Evolutionary conservation across 805 yeast genomes (phyloP).

Genomic region (Lachancea quebecensis): DNA sequence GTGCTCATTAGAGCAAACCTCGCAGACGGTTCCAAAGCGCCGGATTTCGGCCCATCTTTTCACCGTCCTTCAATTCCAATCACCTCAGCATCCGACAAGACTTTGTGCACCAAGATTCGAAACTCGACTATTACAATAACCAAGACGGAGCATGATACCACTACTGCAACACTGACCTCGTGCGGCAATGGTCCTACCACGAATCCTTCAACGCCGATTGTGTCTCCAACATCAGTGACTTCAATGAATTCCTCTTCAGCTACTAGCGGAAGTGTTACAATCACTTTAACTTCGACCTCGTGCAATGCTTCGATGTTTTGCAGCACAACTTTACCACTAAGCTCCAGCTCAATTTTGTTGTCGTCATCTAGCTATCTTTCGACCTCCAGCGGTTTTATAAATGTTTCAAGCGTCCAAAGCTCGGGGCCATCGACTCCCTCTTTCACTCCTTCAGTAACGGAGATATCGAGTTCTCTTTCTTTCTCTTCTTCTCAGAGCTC

Average conservation of each 20-base stretch:
- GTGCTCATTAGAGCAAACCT: neutral
- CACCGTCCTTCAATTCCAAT: neutral
- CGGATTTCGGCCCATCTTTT: neutral
- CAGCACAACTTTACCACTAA: neutral
- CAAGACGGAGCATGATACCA: slow-evolving; percentile 1
- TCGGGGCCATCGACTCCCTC: too few species aligned
- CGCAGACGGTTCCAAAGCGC: neutral
- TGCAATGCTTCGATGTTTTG: neutral
- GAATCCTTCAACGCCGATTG: neutral
- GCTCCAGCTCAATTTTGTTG: neutral
- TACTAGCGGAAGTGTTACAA: neutral
- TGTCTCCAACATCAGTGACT: neutral
- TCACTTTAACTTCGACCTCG: neutral
- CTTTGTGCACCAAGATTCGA: slow-evolving; percentile 1
- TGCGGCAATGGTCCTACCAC: neutral
- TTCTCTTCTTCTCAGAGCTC: neutral
- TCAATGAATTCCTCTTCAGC: neutral
- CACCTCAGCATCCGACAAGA: neutral
- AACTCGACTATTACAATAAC: slow-evolving; percentile 3
- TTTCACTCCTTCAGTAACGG: neutral
- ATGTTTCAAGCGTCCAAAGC: too few species aligned
- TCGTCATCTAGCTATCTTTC: neutral
- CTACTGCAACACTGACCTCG: slow-evolving; percentile 2
- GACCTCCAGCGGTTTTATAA: too few species aligned
- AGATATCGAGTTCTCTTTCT: neutral